phyloP scores from a whole-genome alignment of 768 basidiomycete genomes.

The Tulasnella sp. region DNA sequence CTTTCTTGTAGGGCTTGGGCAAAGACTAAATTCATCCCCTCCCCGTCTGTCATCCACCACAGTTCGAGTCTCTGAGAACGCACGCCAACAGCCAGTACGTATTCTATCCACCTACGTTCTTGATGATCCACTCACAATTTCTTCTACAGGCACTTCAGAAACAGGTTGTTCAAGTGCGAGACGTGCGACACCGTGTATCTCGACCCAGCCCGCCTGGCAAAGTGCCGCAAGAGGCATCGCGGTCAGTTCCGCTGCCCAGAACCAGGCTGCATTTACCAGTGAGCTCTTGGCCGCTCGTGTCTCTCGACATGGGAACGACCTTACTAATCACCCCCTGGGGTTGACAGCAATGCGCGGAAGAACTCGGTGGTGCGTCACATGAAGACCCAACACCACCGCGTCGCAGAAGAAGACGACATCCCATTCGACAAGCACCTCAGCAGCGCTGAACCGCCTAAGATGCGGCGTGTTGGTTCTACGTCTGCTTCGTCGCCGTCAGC shows the following conservation, averaged over 20 bases:
- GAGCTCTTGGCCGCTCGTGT: neutral
- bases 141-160: neutral
- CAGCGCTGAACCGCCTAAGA: neutral
- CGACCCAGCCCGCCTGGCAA: neutral
- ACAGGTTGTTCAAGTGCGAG: neutral
- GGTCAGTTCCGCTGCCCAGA: constrained; percentile 4
- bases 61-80: neutral
- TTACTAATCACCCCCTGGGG: neutral
- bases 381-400: neutral
- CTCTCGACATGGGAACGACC: neutral
- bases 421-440: neutral
- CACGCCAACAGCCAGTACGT: constrained; percentile 3
- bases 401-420: neutral
- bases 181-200: neutral
- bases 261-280: neutral
- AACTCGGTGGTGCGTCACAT: neutral
- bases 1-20: neutral
- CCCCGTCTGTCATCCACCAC: neutral
- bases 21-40: neutral
- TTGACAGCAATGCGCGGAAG: neutral
- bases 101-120: neutral
- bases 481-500: neutral
- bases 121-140: neutral
- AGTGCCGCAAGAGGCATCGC: neutral
- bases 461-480: neutral